A percentile compares a stretch with the other conserved stretches of the same genome.
phyloP scores from a whole-genome alignment of 768 basidiomycete species.

The Russula emetica region DNA sequence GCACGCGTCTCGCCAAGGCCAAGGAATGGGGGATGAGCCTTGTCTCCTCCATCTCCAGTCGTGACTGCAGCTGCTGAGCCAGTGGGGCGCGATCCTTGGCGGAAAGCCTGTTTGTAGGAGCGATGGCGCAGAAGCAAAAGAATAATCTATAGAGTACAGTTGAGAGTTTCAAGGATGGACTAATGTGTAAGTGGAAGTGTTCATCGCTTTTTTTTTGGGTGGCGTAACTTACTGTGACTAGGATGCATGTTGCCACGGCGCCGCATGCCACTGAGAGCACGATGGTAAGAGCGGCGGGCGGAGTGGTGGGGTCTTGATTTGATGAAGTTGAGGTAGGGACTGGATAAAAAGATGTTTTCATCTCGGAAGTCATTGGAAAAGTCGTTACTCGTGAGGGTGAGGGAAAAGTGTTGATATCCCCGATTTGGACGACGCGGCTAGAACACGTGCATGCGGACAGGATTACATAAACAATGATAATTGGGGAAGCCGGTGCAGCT shows the following conservation, averaged over 20 bases:
- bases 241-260: slow-evolving; percentile 3
- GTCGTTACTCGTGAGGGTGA: no score
- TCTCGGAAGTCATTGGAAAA: background rate
- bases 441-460: slow-evolving; percentile 1
- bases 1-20: background rate
- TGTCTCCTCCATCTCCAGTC: background rate
- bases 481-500: no score
- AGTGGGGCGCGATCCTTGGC: background rate
- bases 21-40: background rate
- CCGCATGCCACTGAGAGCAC: slow-evolving; percentile 11
- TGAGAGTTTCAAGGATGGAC: background rate
- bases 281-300: background rate
- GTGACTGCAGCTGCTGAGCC: background rate
- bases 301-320: background rate
- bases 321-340: background rate
- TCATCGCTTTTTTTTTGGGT: background rate
- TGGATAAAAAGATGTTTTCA: background rate
- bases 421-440: background rate
- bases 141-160: background rate
- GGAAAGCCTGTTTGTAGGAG: slow-evolving; percentile 1
- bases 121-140: slow-evolving; percentile 16
- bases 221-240: slow-evolving; percentile 3
- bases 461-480: background rate
- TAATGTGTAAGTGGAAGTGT: background rate
- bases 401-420: no score